These are phyloP conservation scores for Ceratocystis huliohia DNA, from an alignment of 2,329 filamentous ascomycete species.

Conservation along the genomic window DNA sequence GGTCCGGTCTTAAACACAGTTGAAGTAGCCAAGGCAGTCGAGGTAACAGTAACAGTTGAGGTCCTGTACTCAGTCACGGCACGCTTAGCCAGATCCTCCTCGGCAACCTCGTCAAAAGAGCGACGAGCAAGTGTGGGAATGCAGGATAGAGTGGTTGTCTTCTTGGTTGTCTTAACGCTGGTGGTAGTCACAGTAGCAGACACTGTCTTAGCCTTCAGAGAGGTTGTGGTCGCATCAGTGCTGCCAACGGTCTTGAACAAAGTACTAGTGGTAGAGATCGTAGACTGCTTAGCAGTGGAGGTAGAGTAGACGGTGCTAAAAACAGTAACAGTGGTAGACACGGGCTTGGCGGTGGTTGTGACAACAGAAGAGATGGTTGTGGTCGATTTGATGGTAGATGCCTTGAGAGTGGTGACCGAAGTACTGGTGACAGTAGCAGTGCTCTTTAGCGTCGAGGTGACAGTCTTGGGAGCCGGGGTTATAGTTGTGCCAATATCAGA, in stretches of 20 bases:
- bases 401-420: slow-evolving; percentile 7
- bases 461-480: not conserved
- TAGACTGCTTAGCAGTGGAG: slow-evolving; percentile 3
- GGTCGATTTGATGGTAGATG: slow-evolving; percentile 8
- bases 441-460: slow-evolving; percentile 4
- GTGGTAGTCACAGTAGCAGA: not conserved
- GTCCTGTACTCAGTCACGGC: not conserved
- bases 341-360: not conserved
- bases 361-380: slow-evolving; percentile 5
- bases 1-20: not conserved
- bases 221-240: slow-evolving; percentile 9
- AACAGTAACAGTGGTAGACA: not conserved
- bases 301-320: not conserved
- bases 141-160: slow-evolving; percentile 10
- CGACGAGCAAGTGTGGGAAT: slow-evolving; percentile 5
- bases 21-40: not conserved
- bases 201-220: slow-evolving; percentile 7
- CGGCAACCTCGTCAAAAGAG: not conserved
- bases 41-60: slow-evolving; percentile 5
- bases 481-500: slow-evolving; percentile 5
- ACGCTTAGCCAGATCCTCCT: slow-evolving; percentile 9
- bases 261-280: not conserved
- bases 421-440: slow-evolving; percentile 2
- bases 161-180: slow-evolving; percentile 9
- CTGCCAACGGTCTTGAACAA: slow-evolving; percentile 9